Conservation (phyloP, 106 monocot species). For the Chionographis japonica region DNA sequence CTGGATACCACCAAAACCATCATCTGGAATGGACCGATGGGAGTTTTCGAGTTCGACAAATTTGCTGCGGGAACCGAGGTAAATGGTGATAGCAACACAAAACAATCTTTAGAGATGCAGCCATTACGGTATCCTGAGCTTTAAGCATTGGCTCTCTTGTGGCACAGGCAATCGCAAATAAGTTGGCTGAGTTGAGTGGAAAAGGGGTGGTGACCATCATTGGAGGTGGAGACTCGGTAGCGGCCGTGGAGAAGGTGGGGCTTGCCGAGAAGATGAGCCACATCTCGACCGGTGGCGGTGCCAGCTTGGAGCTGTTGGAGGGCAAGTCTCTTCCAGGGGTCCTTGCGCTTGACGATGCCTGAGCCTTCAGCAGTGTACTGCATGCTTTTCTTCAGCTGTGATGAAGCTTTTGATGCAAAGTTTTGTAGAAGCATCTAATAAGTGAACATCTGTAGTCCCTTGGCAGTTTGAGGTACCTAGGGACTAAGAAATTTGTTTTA, state of each 20-base stretch:
- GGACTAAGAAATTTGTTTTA: too few species aligned
- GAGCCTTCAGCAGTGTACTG: slow-evolving; percentile 25
- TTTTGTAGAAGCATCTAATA: too few species aligned
- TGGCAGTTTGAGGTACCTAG: too few species aligned
- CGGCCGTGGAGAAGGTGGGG: slow-evolving; percentile 61
- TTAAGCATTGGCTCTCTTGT: background rate
- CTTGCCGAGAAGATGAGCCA: slow-evolving; percentile 66
- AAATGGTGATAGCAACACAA: too few species aligned
- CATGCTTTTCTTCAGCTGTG: background rate
- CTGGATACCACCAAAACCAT: slow-evolving; percentile 49
- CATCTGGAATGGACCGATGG: slow-evolving; percentile 78
- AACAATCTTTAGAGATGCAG: too few species aligned
- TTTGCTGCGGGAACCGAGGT: slow-evolving; percentile 66
- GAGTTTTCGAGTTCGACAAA: slow-evolving; percentile 66
- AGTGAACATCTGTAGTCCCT: too few species aligned
- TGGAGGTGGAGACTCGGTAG: slow-evolving; percentile 66
- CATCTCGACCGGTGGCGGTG: slow-evolving; percentile 70
- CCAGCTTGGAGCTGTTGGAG: slow-evolving; percentile 58
- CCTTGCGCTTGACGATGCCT: slow-evolving; percentile 47
- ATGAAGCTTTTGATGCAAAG: too few species aligned
- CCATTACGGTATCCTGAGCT: too few species aligned
- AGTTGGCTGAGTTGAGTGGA: slow-evolving; percentile 52
- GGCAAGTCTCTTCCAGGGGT: slow-evolving; percentile 65
- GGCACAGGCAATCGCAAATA: slow-evolving; percentile 57
- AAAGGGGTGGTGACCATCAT: slow-evolving; percentile 67